These are phyloP conservation scores for Sporothrix humicola DNA, from an alignment of 2,329 filamentous ascomycete species.

Conservation along the genomic window DNA sequence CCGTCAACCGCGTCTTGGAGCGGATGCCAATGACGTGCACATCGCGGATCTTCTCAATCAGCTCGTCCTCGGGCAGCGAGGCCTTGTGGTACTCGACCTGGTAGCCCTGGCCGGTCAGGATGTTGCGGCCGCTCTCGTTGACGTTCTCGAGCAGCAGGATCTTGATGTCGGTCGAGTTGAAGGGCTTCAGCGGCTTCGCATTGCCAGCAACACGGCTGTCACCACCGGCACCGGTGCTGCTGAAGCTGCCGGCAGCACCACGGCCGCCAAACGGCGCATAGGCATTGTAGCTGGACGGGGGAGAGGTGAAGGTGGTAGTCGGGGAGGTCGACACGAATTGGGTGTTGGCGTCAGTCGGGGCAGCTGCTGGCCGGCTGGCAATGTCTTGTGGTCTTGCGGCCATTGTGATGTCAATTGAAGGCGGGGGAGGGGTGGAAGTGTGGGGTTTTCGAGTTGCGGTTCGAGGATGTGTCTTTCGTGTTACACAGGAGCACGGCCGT, in stretches of 20 bases:
- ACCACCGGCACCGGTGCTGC: conserved; percentile 49
- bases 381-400: conserved; percentile 38
- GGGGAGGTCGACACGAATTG: conserved; percentile 77
- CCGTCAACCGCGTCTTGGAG: conserved; percentile 94
- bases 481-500: neutral
- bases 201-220: conserved; percentile 44
- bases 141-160: conserved; percentile 95
- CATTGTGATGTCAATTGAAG: conserved; percentile 33
- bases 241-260: conserved; percentile 21
- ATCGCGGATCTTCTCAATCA: conserved; percentile 95
- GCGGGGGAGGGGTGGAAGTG: neutral
- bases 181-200: conserved; percentile 86
- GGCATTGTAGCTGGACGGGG: conserved; percentile 63
- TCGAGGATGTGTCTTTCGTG: neutral
- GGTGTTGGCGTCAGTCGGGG: conserved; percentile 45
- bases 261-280: conserved; percentile 39
- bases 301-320: conserved; percentile 74
- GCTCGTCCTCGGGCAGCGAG: conserved; percentile 86
- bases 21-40: conserved; percentile 98
- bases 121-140: conserved; percentile 85
- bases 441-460: neutral
- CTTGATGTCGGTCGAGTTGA: conserved; percentile 94
- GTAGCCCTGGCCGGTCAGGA: conserved; percentile 85
- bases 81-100: conserved; percentile 92
- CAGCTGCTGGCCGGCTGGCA: conserved; percentile 50